Conservation (phyloP, 148 eudicot genomes). For the Silene uniflora region DNA sequence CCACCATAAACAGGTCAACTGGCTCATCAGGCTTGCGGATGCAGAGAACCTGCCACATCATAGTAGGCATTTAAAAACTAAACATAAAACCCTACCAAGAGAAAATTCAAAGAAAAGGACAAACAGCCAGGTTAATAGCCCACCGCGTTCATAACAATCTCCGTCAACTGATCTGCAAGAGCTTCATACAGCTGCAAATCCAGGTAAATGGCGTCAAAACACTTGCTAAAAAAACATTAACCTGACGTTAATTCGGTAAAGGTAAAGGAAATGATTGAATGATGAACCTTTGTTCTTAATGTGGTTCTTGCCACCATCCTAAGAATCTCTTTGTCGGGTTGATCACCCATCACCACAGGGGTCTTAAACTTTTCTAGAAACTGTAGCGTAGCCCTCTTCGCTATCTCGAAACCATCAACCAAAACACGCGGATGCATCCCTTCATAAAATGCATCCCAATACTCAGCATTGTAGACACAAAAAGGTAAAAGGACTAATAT, state of each 20-base stretch:
- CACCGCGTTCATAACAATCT: conserved; percentile 80
- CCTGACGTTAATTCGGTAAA: not conserved
- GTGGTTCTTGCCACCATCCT: conserved; percentile 98
- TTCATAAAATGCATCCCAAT: conserved; percentile 16
- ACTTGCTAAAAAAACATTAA: not conserved
- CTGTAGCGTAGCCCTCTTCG: conserved; percentile 86
- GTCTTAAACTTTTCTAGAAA: conserved; percentile 89
- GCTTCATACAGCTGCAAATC: conserved; percentile 70
- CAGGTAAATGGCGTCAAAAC: conserved; percentile 2
- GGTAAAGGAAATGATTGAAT: not conserved
- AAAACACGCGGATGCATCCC: conserved; percentile 97
- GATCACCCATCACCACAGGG: conserved; percentile 88
- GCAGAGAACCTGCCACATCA: conserved; percentile 68
- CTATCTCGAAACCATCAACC: conserved; percentile 97
- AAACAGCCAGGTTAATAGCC: conserved; percentile 23
- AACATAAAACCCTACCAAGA: not conserved
- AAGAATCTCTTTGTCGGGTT: conserved; percentile 89
- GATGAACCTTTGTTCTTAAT: conserved; percentile 74
- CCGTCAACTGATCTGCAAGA: conserved; percentile 91
- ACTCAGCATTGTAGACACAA: not conserved
- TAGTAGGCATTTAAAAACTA: not conserved
- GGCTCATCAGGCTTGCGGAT: conserved; percentile 88
- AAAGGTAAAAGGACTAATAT: no score
- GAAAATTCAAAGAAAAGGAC: not conserved
- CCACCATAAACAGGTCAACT: conserved; percentile 95